Evolutionary conservation across 306 rosid genomes (phyloP).

Genomic region (Medicago arabica): DNA sequence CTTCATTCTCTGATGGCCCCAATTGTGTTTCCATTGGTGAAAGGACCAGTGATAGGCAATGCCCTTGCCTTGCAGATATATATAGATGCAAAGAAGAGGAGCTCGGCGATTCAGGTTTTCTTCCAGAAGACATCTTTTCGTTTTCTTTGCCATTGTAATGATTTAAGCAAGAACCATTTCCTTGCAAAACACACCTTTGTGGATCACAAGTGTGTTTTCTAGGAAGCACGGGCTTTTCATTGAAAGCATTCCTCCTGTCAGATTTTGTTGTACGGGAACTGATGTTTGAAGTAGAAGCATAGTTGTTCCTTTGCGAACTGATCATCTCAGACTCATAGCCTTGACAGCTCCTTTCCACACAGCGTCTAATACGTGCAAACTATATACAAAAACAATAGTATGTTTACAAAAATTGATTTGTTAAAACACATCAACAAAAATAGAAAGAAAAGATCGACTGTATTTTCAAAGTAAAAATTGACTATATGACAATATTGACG

Average conservation of each 20-base stretch:
- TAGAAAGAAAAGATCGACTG: neutral
- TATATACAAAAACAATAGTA: neutral
- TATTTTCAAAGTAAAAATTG: too few species aligned
- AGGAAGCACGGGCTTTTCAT: neutral
- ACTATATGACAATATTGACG: too few species aligned
- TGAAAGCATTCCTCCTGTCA: neutral
- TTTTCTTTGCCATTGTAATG: too few species aligned
- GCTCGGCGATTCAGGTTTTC: neutral
- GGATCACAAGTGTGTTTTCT: neutral
- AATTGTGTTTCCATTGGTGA: neutral
- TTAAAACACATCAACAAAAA: neutral
- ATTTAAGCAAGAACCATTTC: neutral
- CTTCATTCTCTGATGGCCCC: neutral
- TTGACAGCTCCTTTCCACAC: neutral
- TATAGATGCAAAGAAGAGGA: neutral
- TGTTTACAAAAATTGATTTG: neutral
- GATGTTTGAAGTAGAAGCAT: neutral
- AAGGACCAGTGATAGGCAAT: neutral
- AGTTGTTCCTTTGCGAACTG: neutral
- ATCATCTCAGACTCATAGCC: neutral
- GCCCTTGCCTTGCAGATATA: neutral
- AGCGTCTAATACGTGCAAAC: neutral
- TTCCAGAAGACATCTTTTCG: too few species aligned
- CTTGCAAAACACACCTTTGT: neutral
- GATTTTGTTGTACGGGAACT: neutral